Conservation (phyloP, 177 flowering plant species). For the Vitis hybrid region DNA sequence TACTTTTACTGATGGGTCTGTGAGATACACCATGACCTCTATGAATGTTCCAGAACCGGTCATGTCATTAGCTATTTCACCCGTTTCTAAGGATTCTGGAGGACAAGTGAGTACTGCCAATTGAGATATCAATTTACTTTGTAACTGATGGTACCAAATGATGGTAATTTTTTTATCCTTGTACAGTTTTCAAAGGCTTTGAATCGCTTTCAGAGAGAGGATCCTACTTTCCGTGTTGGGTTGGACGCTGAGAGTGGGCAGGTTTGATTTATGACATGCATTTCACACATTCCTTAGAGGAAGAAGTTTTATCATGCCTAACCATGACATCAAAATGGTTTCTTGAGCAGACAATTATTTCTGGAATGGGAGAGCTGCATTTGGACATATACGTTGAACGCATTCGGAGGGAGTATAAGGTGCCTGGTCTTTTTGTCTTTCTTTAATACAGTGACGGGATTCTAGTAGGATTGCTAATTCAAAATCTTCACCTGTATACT, state of each 20-base stretch:
- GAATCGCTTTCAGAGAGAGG: constrained; percentile 98
- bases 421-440: constrained; percentile 16
- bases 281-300: not conserved
- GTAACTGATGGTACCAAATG: not conserved
- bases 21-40: constrained; percentile 96
- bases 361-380: constrained; percentile 99
- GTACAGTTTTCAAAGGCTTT: constrained; percentile 95
- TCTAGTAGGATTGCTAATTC: not conserved
- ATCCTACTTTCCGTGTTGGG: constrained; percentile 99
- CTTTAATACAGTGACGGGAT: not conserved
- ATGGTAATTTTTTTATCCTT: constrained; percentile 11
- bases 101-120: constrained; percentile 68
- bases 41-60: constrained; percentile 99
- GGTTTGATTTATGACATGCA: constrained; percentile 36
- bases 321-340: constrained; percentile 7
- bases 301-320: not conserved
- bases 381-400: constrained; percentile 98
- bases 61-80: constrained; percentile 95
- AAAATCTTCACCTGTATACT: not conserved
- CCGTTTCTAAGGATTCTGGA: constrained; percentile 94
- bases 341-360: constrained; percentile 79
- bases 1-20: constrained; percentile 94
- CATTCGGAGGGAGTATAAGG: constrained; percentile 95
- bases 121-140: not conserved
- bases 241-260: constrained; percentile 97